Evolutionary conservation across 2,329 filamentous ascomycete species (phyloP), one percentile per base, ranked within the genome.

Genomic region (Trichoderma harzianum): DNA sequence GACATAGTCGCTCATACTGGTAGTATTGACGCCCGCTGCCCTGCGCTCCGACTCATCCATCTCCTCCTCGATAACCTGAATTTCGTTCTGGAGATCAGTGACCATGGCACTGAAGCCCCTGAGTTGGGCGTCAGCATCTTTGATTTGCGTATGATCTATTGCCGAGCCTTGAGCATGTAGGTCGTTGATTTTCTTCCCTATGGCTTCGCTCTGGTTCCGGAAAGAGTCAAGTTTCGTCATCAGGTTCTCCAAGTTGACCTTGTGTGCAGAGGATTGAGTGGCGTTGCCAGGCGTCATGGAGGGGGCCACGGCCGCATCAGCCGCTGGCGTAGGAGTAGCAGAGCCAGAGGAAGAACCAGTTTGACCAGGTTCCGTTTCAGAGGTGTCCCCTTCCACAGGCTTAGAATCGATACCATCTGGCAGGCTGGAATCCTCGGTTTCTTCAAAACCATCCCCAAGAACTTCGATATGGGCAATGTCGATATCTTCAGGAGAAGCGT

Each of bases 1-100:
- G 53, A 89, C 79, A 76, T 91, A 92, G 18, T 88, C 85, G 43
- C 79, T 83, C 65, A 85, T 83, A 7, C 63, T 65, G 28, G 43
- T 74, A 2, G 39, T 11, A 32, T 53, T 62, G 12, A 12, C 43
- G 6, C 67, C 28, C 6, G 32, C 55, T 18, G 57, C 53, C 30
- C 65, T 24, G 8, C 39, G 24, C 61, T 72, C 67, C 24, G 53
- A 24, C 30, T 72, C 62, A 10, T 72, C 61, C 43, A 84, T 79
- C 72, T 85, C 82, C 18, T 79, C 78, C 36, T 82, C 79, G 18
- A 82, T 78, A 1, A 76, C 73, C 26, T 77, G 78, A 65, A 84
- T 79, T 73, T 71, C 81, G 18, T 76, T 74, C 53, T 79, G 77
- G 11, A 83, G 76, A 3, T 81, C 77, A 47, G 76, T 76, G 43